These are phyloP conservation scores for Candida labiduridarum DNA, from an alignment of 1,139 yeast genomes.

Conservation along the genomic window DNA sequence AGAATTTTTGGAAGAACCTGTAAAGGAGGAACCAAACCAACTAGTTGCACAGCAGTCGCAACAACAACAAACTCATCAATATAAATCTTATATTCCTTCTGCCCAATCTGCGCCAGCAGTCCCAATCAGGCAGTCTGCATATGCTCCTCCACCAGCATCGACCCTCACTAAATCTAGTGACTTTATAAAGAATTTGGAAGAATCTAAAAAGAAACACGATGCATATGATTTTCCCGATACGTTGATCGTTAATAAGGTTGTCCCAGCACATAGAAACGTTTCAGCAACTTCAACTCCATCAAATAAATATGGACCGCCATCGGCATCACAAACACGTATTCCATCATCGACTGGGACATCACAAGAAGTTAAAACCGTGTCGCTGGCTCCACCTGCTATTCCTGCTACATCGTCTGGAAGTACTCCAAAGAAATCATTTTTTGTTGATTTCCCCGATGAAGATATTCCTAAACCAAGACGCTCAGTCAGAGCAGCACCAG, in stretches of 20 bases:
- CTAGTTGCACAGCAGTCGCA: not conserved
- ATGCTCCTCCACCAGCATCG: constrained; percentile 5
- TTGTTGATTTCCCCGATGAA: constrained; percentile 54
- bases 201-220: constrained; percentile 61
- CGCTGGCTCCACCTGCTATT: constrained; percentile 11
- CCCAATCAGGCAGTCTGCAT: constrained; percentile 1
- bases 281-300: constrained; percentile 24
- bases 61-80: constrained; percentile 4
- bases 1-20: constrained; percentile 16
- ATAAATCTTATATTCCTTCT: constrained; percentile 8
- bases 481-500: constrained; percentile 34
- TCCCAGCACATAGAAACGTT: constrained; percentile 36
- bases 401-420: constrained; percentile 9
- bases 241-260: constrained; percentile 46
- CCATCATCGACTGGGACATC: constrained; percentile 17
- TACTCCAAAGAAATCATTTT: constrained; percentile 44
- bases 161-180: constrained; percentile 8
- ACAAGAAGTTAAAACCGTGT: constrained; percentile 2
- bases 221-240: constrained; percentile 81
- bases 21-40: constrained; percentile 1
- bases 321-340: constrained; percentile 15
- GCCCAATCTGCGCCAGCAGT: constrained; percentile 9
- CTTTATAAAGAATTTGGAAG: constrained; percentile 33
- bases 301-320: constrained; percentile 20
- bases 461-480: constrained; percentile 28